Base-by-base conservation (phyloP, 116 monocot genomes). In the Phalaenopsis hybrid region DNA sequence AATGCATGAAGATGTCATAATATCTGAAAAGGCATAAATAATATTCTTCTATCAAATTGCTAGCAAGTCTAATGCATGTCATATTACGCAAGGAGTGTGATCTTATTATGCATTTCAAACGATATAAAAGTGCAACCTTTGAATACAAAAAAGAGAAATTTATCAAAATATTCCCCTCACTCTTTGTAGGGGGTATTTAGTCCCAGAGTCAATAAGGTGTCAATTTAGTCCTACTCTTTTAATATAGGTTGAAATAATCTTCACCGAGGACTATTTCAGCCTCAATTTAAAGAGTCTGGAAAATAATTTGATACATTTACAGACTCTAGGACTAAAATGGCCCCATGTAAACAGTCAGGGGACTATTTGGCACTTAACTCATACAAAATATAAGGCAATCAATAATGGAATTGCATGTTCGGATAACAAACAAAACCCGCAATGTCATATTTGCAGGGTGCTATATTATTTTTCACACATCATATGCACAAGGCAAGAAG, bases 71-170 rank as follows among this genome's bases (percentile, higher is more conserved):
- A 46, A 4, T 46, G 16, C 46, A 75, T 46, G 9, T 10, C 34
- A 8, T 37, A 4, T 73, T 33, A 16, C 16, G 6, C 17, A 73
- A 41, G 41, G 13, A 73, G 13, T 73, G 16, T 73, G 43, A 43
- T 31, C 13, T 75, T 46, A 75, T 44, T 75, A 48, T 45, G 44
- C 45, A 75, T 45, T 75, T 75, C 72, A 75, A 45, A 23, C 20
- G 20, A 13, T 23, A 75, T 46, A 46, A 25, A 46, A 45, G n/a
- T n/a, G 46, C 18, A 46, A 41, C 10, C 43, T 45, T 45, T 75
- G 21, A 41, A 75, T 46, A 20, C 72, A 75, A 46, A 75, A 48
- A 10, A 6, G 6, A 48, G 6, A 48, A 48, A 48, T 41, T 41
- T 41, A 4, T 41, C 41, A 41, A 41, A 41, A 41, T 41, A 4